phyloP scores from a whole-genome alignment of 768 basidiomycete genomes.

The Peribolospora kevripleyi region DNA sequence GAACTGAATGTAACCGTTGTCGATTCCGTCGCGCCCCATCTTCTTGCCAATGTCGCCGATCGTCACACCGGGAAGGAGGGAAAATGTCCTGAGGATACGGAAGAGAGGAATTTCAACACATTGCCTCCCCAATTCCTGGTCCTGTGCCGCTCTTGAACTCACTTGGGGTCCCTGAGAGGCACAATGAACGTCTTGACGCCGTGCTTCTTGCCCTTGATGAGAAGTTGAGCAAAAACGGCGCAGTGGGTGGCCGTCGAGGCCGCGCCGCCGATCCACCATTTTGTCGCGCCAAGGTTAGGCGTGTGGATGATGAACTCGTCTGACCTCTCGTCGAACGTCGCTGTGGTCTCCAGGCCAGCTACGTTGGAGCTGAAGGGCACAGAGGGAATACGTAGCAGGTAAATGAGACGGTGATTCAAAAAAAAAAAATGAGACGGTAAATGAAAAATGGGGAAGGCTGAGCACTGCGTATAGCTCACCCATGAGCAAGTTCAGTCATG shows the following conservation, averaged over 20 bases:
- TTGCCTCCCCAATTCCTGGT: no score
- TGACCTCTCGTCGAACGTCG: slow-evolving; percentile 21
- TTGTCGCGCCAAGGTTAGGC: slow-evolving; percentile 23
- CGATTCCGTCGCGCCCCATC: slow-evolving; percentile 25
- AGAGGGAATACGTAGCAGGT: not conserved
- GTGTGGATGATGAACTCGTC: slow-evolving; percentile 27
- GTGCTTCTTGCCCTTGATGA: slow-evolving; percentile 22
- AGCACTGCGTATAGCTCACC: not conserved
- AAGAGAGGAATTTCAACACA: not conserved
- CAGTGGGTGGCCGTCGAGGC: slow-evolving; percentile 25
- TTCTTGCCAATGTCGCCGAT: slow-evolving; percentile 27
- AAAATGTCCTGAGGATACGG: slow-evolving; percentile 17
- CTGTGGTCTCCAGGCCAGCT: slow-evolving; percentile 25
- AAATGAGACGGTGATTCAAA: not conserved
- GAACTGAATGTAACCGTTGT: slow-evolving; percentile 17
- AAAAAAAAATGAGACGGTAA: not conserved
- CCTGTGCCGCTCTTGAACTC: not conserved
- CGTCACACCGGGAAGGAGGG: slow-evolving; percentile 21
- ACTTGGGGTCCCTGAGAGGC: slow-evolving; percentile 20
- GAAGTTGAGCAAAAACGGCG: slow-evolving; percentile 24
- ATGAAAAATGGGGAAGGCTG: not conserved
- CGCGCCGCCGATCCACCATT: slow-evolving; percentile 26
- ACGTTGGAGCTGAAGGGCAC: slow-evolving; percentile 22
- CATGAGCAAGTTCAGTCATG: slow-evolving; percentile 14
- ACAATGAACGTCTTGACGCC: slow-evolving; percentile 26